Evolutionary conservation across 2,329 filamentous ascomycete species (phyloP).

Genomic region (Cladobotryum mycophilum): DNA sequence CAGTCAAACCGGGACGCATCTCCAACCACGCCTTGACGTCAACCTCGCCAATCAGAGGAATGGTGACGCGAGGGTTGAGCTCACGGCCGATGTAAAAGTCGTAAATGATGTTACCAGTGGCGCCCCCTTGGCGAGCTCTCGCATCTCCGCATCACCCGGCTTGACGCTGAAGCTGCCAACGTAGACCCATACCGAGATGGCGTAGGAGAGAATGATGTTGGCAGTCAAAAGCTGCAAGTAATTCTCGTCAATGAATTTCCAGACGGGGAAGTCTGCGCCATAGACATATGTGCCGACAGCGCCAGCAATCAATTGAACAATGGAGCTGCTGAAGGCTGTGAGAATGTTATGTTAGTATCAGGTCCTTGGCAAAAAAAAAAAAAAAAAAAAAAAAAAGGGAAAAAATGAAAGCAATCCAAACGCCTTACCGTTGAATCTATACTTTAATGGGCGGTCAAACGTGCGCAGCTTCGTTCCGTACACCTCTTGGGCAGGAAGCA

Average conservation of each 20-base stretch:
- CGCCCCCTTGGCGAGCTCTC: constrained; percentile 75
- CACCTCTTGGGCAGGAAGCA: constrained; percentile 64
- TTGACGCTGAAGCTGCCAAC: constrained; percentile 71
- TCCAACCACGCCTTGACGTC: constrained; percentile 87
- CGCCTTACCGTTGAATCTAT: constrained; percentile 63
- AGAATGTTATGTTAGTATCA: not conserved
- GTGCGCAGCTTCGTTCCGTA: constrained; percentile 62
- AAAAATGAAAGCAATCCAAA: constrained; percentile 9
- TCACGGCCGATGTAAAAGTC: constrained; percentile 97
- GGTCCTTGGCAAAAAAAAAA: not conserved
- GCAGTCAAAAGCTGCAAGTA: constrained; percentile 76
- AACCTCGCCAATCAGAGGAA: constrained; percentile 73
- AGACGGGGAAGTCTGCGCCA: constrained; percentile 74
- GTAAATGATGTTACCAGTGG: constrained; percentile 76
- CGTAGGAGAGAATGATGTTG: constrained; percentile 68
- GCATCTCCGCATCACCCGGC: constrained; percentile 58
- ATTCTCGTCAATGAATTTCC: constrained; percentile 86
- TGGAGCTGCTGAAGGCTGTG: constrained; percentile 63
- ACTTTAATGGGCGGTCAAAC: constrained; percentile 62
- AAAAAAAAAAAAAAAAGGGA: not conserved
- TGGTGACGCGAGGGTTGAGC: constrained; percentile 73
- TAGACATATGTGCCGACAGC: constrained; percentile 66
- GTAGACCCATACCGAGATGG: constrained; percentile 70
- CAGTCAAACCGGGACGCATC: constrained; percentile 77
- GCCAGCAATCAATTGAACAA: constrained; percentile 61